A percentile compares a stretch with the other conserved stretches of the same genome.
phyloP scores from a whole-genome alignment of 495 filamentous ascomycete species.

The Platismatia glauca region DNA sequence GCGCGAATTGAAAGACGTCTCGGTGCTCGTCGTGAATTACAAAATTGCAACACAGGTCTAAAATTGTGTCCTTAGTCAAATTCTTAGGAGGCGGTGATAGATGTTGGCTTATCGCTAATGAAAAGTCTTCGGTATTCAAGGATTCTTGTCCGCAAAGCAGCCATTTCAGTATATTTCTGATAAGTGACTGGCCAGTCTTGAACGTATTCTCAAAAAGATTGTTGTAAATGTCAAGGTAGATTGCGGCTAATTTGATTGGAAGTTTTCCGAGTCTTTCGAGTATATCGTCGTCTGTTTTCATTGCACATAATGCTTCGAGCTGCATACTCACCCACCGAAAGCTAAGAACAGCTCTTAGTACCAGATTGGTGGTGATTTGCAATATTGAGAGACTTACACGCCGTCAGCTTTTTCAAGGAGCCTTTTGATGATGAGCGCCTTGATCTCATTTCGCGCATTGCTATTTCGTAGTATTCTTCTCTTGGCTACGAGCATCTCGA shows the following conservation, averaged over 20 bases:
- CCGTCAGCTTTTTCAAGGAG: background rate
- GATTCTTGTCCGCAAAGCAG: background rate
- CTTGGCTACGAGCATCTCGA: constrained; percentile 23
- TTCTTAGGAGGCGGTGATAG: too few species aligned
- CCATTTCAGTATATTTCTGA: background rate
- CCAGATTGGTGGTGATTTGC: too few species aligned
- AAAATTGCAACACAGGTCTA: constrained; percentile 17
- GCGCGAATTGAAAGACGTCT: constrained; percentile 26
- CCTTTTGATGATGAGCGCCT: background rate
- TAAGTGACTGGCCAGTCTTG: background rate
- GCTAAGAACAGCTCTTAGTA: background rate
- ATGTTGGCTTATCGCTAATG: background rate
- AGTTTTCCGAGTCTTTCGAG: background rate
- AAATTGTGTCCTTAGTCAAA: background rate
- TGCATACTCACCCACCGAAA: background rate
- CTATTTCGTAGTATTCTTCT: constrained; percentile 13
- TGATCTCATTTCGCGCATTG: background rate
- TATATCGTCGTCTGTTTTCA: background rate
- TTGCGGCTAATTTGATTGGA: background rate
- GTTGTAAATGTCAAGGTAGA: background rate
- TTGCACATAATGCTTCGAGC: background rate
- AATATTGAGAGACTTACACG: constrained; percentile 1
- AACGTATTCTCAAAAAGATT: background rate
- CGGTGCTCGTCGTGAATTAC: constrained; percentile 22
- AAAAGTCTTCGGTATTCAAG: background rate